Percentiles rank a stretch among this genome's conserved stretches.
Evolutionary conservation across 306 rosid species (phyloP).

Genomic region (Fragaria nilgerrensis): DNA sequence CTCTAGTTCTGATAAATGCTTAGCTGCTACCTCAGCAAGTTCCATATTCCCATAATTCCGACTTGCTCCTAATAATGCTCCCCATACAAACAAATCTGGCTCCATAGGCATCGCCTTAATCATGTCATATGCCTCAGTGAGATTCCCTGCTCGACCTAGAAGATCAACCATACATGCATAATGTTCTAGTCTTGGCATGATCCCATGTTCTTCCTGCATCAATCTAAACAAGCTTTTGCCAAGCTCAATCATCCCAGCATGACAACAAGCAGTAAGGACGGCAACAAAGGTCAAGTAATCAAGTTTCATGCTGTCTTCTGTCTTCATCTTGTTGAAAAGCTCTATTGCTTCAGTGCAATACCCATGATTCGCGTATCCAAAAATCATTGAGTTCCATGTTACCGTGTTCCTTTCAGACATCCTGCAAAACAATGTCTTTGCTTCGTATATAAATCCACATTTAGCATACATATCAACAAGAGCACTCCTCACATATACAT

Average conservation of each 20-base stretch:
- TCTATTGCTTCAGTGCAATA: constrained; percentile 62
- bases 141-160: constrained; percentile 67
- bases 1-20: constrained; percentile 64
- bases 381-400: constrained; percentile 84
- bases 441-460: constrained; percentile 77
- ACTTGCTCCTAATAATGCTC: constrained; percentile 81
- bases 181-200: constrained; percentile 77
- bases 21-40: constrained; percentile 74
- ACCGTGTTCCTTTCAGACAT: constrained; percentile 65
- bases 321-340: constrained; percentile 64
- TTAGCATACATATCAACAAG: constrained; percentile 89
- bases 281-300: constrained; percentile 78
- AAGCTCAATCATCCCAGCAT: constrained; percentile 61
- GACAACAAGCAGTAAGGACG: constrained; percentile 72
- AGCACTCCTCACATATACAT: constrained; percentile 75
- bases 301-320: constrained; percentile 42
- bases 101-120: constrained; percentile 67
- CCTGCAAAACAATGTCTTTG: constrained; percentile 48
- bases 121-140: constrained; percentile 53
- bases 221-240: constrained; percentile 56
- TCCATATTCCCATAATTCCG: constrained; percentile 64
- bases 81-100: constrained; percentile 92
- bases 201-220: constrained; percentile 62
- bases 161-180: constrained; percentile 85
- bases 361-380: constrained; percentile 85